phyloP scores from a whole-genome alignment of 2,329 filamentous ascomycete species.

The Fusarium liriodendri region DNA sequence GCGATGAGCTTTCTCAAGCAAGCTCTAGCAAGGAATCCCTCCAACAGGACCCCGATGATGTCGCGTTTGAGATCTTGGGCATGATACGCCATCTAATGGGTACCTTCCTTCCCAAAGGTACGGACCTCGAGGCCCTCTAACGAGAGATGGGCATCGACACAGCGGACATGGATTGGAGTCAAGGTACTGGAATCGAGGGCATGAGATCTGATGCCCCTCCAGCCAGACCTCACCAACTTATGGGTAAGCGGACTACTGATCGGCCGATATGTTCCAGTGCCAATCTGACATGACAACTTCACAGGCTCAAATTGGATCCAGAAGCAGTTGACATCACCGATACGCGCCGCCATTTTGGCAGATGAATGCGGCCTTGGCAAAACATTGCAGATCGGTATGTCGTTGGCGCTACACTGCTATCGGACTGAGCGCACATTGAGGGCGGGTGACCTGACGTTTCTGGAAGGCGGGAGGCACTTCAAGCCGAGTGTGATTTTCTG shows the following conservation, averaged over 20 bases:
- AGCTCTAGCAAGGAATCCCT: too few relatives aligned
- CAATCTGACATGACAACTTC: too few relatives aligned
- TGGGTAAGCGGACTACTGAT: too few relatives aligned
- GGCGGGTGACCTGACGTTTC: too few relatives aligned
- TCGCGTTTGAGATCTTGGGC: neutral
- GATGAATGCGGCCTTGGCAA: neutral
- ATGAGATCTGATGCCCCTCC: too few relatives aligned
- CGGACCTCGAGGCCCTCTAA: neutral
- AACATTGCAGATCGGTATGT: neutral
- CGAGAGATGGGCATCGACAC: neutral
- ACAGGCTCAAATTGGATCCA: too few relatives aligned
- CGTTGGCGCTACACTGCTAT: neutral
- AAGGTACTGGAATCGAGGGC: too few relatives aligned
- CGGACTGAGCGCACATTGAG: too few relatives aligned
- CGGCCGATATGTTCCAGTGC: too few relatives aligned
- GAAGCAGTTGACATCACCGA: neutral
- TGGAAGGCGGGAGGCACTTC: neutral
- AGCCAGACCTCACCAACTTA: too few relatives aligned
- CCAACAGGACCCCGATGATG: neutral
- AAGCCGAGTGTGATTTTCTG: neutral
- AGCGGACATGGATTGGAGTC: too few relatives aligned
- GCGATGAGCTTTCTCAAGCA: too few relatives aligned
- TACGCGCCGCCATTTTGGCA: neutral
- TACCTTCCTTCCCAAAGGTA: neutral
- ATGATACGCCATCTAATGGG: neutral